Conservation (phyloP, 169 alveolate genomes). For the Plasmodium ovale region DNA sequence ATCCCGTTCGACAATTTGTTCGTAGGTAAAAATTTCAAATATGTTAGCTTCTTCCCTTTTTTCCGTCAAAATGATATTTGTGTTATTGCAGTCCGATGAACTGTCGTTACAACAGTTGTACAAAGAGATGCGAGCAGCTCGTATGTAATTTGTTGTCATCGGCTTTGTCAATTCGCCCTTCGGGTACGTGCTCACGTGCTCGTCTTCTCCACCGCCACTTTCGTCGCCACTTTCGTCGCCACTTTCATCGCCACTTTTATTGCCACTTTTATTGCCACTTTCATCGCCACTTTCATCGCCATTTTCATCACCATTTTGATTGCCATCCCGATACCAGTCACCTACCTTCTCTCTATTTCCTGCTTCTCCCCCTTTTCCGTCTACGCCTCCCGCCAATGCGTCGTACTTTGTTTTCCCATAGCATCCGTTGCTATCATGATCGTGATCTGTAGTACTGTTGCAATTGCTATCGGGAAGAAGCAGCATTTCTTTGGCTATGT, state of each 20-base stretch:
- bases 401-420: too few species aligned
- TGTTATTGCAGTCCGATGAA: slow-evolving; percentile 18
- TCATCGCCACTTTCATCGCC: neutral
- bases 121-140: neutral
- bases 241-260: neutral
- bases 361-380: neutral
- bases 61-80: slow-evolving; percentile 13
- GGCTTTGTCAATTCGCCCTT: neutral
- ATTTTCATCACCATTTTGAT: slow-evolving; percentile 12
- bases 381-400: too few species aligned
- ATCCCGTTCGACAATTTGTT: slow-evolving; percentile 59
- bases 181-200: too few species aligned
- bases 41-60: slow-evolving; percentile 56
- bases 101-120: neutral
- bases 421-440: neutral
- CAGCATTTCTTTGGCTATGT: slow-evolving; percentile 54
- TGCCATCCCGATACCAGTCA: too few species aligned
- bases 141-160: slow-evolving; percentile 1
- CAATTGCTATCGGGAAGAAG: slow-evolving; percentile 23
- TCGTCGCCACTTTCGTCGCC: neutral
- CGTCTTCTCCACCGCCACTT: too few species aligned
- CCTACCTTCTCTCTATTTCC: too few species aligned
- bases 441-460: slow-evolving; percentile 6
- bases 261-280: neutral
- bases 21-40: slow-evolving; percentile 66